Conservation (phyloP, 306 rosid species). For the Carpinus viminea region DNA sequence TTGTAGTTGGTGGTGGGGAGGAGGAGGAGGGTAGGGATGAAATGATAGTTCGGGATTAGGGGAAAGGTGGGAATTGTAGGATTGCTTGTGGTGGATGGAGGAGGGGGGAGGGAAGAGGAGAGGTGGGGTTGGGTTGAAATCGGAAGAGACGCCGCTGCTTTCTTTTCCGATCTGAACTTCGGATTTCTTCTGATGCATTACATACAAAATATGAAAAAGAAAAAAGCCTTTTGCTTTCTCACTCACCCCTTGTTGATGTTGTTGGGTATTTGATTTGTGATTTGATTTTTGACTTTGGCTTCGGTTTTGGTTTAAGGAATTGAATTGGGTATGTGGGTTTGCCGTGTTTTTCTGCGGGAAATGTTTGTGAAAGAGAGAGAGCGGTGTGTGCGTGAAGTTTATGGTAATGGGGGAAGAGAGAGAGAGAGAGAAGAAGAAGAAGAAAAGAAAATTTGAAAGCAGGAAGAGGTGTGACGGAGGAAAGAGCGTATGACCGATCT, state of each 20-base stretch:
- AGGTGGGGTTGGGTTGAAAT: slow-evolving; percentile 83
- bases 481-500: neutral
- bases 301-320: neutral
- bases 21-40: slow-evolving; percentile 2
- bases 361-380: neutral
- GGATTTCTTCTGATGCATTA: slow-evolving; percentile 99
- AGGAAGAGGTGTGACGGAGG: neutral
- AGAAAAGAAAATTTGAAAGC: slow-evolving; percentile 11
- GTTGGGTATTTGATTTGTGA: neutral
- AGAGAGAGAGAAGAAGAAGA: slow-evolving; percentile 1
- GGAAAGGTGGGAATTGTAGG: slow-evolving; percentile 24
- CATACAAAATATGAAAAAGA: slow-evolving; percentile 30
- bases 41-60: slow-evolving; percentile 17
- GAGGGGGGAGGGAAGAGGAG: slow-evolving; percentile 42
- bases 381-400: slow-evolving; percentile 14
- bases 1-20: slow-evolving; percentile 31
- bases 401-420: slow-evolving; percentile 7
- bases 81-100: slow-evolving; percentile 39
- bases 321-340: neutral
- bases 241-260: neutral
- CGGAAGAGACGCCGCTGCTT: slow-evolving; percentile 99
- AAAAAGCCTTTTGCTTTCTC: neutral
- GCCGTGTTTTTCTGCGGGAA: slow-evolving; percentile 4
- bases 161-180: slow-evolving; percentile 99
- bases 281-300: neutral